Conservation (phyloP, 73 alveolate genomes). For the Paramecium sonneborni region DNA sequence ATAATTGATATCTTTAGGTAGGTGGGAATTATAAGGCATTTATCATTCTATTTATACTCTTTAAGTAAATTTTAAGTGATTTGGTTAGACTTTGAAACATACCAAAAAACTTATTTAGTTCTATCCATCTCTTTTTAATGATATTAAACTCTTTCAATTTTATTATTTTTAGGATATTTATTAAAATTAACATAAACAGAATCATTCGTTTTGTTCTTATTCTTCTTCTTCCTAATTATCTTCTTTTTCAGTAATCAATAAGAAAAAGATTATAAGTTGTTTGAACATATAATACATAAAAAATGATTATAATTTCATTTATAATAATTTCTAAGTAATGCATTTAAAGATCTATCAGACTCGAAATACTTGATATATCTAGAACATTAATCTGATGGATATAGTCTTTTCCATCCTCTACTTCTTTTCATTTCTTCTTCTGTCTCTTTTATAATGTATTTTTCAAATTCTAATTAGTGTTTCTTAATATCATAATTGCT, state of each 20-base stretch:
- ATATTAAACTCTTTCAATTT: not conserved
- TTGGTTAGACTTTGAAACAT: not conserved
- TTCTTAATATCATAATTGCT: constrained; percentile 18
- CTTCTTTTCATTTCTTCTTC: constrained; percentile 65
- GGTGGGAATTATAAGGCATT: not conserved
- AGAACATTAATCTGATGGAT: constrained; percentile 74
- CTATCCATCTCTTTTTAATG: not conserved
- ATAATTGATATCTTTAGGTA: not conserved
- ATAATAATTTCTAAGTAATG: constrained; percentile 59
- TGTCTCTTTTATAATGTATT: constrained; percentile 72
- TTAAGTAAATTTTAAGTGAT: not conserved
- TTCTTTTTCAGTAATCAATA: not conserved
- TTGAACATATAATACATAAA: not conserved
- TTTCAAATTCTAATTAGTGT: constrained; percentile 6
- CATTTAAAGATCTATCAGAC: constrained; percentile 78
- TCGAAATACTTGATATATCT: constrained; percentile 83
- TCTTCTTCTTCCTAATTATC: constrained; percentile 1
- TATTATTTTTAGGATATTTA: not conserved
- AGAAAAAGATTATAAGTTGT: not conserved
- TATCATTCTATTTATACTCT: not conserved
- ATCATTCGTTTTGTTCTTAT: not conserved
- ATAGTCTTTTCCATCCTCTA: not conserved
- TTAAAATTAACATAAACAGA: not conserved
- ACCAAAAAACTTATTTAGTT: not conserved
- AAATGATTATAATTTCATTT: not conserved